Percentiles rank a stretch among this genome's conserved stretches.
These are phyloP conservation scores for Candida railenensis DNA, from an alignment of 805 yeast species.

Conservation along the genomic window DNA sequence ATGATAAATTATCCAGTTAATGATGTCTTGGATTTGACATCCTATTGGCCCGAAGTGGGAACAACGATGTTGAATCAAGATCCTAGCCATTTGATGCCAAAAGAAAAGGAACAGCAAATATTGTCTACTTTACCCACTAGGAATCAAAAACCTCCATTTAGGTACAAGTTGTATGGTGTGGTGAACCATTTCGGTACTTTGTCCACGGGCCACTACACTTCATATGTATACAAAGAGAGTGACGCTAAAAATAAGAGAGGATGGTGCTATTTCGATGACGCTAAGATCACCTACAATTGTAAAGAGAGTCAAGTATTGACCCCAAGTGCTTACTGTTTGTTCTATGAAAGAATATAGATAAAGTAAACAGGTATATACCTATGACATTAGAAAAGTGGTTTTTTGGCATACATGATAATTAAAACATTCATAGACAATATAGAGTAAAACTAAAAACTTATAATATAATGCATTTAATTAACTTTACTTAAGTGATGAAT, in stretches of 20 bases:
- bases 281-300: slow-evolving; percentile 56
- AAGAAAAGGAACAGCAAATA: slow-evolving; percentile 42
- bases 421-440: no score
- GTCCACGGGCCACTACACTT: slow-evolving; percentile 86
- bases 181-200: slow-evolving; percentile 83
- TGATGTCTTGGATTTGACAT: slow-evolving; percentile 56
- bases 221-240: slow-evolving; percentile 63
- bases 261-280: slow-evolving; percentile 86
- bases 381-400: no score
- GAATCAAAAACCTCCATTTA: slow-evolving; percentile 79
- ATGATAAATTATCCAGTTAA: slow-evolving; percentile 67
- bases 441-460: no score
- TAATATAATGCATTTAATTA: no score
- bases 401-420: no score
- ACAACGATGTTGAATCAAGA: slow-evolving; percentile 19
- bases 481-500: no score
- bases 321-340: slow-evolving; percentile 78
- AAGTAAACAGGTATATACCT: no score
- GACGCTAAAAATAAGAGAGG: slow-evolving; percentile 45
- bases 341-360: slow-evolving; percentile 53
- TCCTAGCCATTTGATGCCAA: slow-evolving; percentile 20
- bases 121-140: slow-evolving; percentile 56
- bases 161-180: slow-evolving; percentile 74
- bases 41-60: slow-evolving; percentile 66
- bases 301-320: slow-evolving; percentile 56